Percentiles rank a stretch among this genome's conserved stretches.
These are phyloP conservation scores for Cucurbita moschata DNA, from an alignment of 306 rosid species.

Conservation along the genomic window DNA sequence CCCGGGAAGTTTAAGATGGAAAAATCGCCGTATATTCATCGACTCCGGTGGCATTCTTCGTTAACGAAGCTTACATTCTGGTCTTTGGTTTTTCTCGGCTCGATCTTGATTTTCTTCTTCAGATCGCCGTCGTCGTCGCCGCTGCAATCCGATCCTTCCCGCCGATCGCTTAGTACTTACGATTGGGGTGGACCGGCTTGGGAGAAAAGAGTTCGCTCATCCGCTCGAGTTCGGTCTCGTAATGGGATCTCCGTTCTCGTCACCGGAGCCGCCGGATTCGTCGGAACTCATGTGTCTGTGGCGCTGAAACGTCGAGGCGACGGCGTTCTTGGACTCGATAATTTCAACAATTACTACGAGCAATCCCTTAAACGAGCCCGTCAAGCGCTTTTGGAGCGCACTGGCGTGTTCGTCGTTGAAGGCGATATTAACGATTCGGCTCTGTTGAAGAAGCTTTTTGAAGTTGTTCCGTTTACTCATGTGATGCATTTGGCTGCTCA, in stretches of 20 bases:
- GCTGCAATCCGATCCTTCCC: conserved; percentile 46
- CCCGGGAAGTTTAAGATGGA: conserved; percentile 96
- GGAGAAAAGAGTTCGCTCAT: conserved; percentile 70
- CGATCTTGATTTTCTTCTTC: conserved; percentile 71
- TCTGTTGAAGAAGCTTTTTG: conserved; percentile 70
- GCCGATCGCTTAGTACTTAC: conserved; percentile 59
- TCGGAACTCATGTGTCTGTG: conserved; percentile 79
- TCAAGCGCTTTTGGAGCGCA: conserved; percentile 59
- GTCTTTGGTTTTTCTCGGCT: conserved; percentile 53
- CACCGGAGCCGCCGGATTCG: conserved; percentile 89
- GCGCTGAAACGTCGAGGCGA: conserved; percentile 90
- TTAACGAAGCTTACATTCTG: conserved; percentile 69
- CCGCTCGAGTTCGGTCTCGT: conserved; percentile 53
- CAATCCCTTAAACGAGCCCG: conserved; percentile 73
- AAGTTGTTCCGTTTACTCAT: conserved; percentile 82
- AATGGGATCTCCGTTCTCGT: conserved; percentile 65
- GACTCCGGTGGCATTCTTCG: conserved; percentile 63
- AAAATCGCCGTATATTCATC: conserved; percentile 54
- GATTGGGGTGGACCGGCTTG: conserved; percentile 82
- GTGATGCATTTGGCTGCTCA: conserved; percentile 99
- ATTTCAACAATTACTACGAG: conserved; percentile 79
- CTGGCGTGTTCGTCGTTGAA: conserved; percentile 81
- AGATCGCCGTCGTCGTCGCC: conserved; percentile 48
- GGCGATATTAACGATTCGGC: conserved; percentile 78
- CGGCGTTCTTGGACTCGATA: conserved; percentile 70